Percentiles rank a stretch among this genome's conserved stretches.
Conservation (phyloP, 192 early-diverging fungal species). For the Oehlia diaphana region DNA sequence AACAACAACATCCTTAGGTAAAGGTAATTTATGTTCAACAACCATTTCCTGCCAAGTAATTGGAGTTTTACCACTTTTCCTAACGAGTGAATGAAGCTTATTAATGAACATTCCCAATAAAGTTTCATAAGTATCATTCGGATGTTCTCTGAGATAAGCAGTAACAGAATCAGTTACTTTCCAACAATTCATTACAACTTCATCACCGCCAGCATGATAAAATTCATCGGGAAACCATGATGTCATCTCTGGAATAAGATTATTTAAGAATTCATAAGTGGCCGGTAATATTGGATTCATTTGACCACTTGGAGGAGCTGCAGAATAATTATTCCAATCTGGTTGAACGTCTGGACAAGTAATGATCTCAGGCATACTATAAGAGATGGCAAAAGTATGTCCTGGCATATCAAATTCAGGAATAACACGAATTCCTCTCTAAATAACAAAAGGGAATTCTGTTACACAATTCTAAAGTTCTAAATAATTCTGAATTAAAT, state of each 20-base stretch:
- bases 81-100: constrained; percentile 49
- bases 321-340: constrained; percentile 48
- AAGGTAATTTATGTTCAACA: constrained; percentile 48
- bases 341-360: constrained; percentile 60
- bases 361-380: constrained; percentile 37
- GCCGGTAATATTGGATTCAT: constrained; percentile 67
- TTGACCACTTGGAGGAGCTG: constrained; percentile 82
- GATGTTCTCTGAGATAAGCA: constrained; percentile 33
- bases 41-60: constrained; percentile 84
- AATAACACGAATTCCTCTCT: constrained; percentile 83
- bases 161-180: constrained; percentile 40
- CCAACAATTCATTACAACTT: constrained; percentile 74
- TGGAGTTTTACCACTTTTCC: constrained; percentile 46
- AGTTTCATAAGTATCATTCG: constrained; percentile 26
- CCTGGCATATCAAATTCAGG: constrained; percentile 94
- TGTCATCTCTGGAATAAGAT: constrained; percentile 67
- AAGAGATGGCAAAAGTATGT: constrained; percentile 56
- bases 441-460: not conserved
- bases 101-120: constrained; percentile 48
- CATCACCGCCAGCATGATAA: constrained; percentile 79
- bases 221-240: constrained; percentile 67
- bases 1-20: constrained; percentile 63
- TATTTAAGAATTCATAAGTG: constrained; percentile 62
- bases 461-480: not conserved
- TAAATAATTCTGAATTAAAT: too few species aligned